Evolutionary conservation across 1,284 basidiomycete genomes (phyloP).

Genomic region (Apiotrichum sp.): DNA sequence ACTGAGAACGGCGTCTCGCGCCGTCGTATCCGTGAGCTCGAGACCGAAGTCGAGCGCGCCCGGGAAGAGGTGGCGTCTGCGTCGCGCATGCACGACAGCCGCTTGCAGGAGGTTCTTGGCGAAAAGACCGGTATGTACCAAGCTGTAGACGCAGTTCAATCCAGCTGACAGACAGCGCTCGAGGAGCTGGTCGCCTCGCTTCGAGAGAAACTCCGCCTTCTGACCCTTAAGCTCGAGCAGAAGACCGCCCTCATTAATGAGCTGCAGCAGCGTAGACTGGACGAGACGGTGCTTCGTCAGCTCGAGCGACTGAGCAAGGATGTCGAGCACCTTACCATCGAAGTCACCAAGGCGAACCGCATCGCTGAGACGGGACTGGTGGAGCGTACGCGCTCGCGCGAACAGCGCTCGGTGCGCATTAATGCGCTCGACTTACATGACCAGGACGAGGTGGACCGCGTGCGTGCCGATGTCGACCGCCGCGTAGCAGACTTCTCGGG

Average conservation of each 20-base stretch:
- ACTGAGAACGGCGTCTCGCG: constrained; percentile 72
- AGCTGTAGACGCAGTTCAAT: too few relatives aligned
- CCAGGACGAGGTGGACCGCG: constrained; percentile 27
- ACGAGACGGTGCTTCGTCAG: constrained; percentile 48
- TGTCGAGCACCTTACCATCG: constrained; percentile 58
- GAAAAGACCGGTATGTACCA: constrained; percentile 68
- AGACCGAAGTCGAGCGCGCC: constrained; percentile 60
- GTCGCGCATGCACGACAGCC: constrained; percentile 16
- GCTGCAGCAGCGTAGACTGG: constrained; percentile 43
- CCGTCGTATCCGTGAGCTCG: constrained; percentile 69
- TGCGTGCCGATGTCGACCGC: constrained; percentile 22
- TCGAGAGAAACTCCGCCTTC: constrained; percentile 63
- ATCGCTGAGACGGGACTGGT: constrained; percentile 76
- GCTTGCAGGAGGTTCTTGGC: constrained; percentile 57
- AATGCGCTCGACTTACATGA: constrained; percentile 16
- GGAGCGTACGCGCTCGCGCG: constrained; percentile 52
- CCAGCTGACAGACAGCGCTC: constrained; percentile 52
- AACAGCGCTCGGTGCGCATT: constrained; percentile 16
- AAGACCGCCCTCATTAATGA: constrained; percentile 51
- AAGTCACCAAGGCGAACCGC: constrained; percentile 71
- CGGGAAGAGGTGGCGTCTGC: constrained; percentile 47
- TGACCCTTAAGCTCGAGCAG: constrained; percentile 68
- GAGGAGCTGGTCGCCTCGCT: constrained; percentile 68
- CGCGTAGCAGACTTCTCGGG: not conserved
- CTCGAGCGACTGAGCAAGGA: constrained; percentile 52